Percentiles rank a stretch among this genome's conserved stretches.
Conservation (phyloP, 2,329 filamentous ascomycete species). For the Alternaria solani region DNA sequence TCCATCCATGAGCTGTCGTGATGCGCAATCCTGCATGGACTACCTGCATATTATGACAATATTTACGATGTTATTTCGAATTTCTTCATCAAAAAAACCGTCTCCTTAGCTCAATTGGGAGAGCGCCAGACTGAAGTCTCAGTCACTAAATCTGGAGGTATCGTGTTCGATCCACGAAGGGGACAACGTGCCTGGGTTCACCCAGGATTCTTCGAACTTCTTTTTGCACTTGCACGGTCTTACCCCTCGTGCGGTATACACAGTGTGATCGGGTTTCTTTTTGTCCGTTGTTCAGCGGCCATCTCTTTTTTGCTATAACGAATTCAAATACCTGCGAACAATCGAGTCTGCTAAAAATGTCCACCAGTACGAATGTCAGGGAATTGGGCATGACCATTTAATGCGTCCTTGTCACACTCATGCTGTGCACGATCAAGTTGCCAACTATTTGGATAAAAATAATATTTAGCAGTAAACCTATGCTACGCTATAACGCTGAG, state of each 20-base stretch:
- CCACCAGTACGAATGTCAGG: neutral
- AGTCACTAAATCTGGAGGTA: constrained; percentile 43
- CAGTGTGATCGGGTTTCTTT: neutral
- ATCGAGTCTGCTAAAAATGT: neutral
- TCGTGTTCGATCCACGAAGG: constrained; percentile 44
- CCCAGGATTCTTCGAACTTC: constrained; percentile 22
- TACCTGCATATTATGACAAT: too few species aligned
- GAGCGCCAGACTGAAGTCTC: constrained; percentile 44
- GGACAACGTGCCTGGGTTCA: constrained; percentile 30
- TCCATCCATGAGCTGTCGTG: too few species aligned
- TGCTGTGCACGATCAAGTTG: neutral
- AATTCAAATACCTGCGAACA: neutral
- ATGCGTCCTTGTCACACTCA: neutral
- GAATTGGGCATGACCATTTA: neutral
- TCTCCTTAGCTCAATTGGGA: constrained; percentile 45
- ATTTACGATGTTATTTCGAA: neutral
- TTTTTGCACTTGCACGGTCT: constrained; percentile 3
- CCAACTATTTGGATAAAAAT: neutral
- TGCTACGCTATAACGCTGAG: neutral
- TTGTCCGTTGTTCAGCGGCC: neutral
- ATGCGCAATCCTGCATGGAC: too few species aligned
- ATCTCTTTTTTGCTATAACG: neutral
- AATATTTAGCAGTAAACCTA: neutral
- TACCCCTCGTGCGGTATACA: too few species aligned
- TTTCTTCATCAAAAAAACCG: constrained; percentile 17